These are phyloP conservation scores for Smithsoniella earleae DNA, from an alignment of 163 green algal genomes.

Conservation along the genomic window DNA sequence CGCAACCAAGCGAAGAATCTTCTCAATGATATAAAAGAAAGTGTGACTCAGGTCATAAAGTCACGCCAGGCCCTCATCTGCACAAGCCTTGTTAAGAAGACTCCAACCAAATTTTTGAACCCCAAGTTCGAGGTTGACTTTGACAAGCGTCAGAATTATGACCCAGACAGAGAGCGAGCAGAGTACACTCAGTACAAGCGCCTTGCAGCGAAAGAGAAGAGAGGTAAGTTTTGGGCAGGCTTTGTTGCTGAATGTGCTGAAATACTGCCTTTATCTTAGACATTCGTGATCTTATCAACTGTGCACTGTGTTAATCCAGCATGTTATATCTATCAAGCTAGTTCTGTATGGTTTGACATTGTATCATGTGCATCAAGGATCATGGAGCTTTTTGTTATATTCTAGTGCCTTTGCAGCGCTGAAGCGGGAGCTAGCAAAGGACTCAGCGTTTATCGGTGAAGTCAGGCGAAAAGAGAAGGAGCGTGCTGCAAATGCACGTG, in stretches of 20 bases:
- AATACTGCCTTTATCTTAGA: not conserved
- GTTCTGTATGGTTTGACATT: no score
- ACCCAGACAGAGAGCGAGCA: constrained; percentile 76
- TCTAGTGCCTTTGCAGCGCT: no score
- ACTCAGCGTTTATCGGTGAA: constrained; percentile 72
- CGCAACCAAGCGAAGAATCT: not conserved
- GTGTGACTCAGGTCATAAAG: not conserved
- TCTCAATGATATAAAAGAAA: not conserved
- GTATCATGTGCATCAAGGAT: no score
- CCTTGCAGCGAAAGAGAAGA: constrained; percentile 66
- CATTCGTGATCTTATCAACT: not conserved
- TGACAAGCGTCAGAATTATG: constrained; percentile 66
- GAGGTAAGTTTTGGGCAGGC: constrained; percentile 50
- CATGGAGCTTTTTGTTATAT: no score
- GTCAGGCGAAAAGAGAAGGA: constrained; percentile 49
- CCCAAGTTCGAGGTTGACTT: constrained; percentile 85
- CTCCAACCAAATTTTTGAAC: constrained; percentile 61
- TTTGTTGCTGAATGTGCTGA: no score
- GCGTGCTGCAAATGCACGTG: constrained; percentile 32
- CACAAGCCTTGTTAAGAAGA: constrained; percentile 28
- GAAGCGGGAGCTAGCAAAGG: constrained; percentile 77
- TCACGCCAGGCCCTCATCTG: constrained; percentile 14
- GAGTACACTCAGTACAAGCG: constrained; percentile 69
- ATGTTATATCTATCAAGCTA: not conserved
- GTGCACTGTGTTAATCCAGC: not conserved